Percentiles rank a stretch among this genome's conserved stretches.
Conservation (phyloP, 106 monocot genomes). For the Ottelia alismoides region DNA sequence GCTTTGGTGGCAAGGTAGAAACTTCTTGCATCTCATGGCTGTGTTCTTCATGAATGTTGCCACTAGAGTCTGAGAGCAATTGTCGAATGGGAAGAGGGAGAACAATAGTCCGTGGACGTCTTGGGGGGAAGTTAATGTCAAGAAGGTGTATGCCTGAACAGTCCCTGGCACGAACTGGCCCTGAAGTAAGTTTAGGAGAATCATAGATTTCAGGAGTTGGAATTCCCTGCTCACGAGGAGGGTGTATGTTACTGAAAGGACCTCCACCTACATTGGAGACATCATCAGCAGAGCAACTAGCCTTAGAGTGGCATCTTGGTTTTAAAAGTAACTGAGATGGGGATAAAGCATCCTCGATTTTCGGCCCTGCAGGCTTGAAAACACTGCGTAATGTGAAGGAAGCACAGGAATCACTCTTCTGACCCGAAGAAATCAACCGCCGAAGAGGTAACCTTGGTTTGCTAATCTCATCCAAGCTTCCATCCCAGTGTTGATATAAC, state of each 20-base stretch:
- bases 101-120: conserved; percentile 33
- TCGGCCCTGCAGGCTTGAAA: conserved; percentile 42
- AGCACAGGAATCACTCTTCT: conserved; percentile 50
- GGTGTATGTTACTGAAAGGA: conserved; percentile 10
- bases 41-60: conserved; percentile 11
- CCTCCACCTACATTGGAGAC: conserved; percentile 11
- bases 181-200: conserved; percentile 33
- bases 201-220: conserved; percentile 53
- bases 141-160: conserved; percentile 30
- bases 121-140: conserved; percentile 85
- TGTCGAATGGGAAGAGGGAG: conserved; percentile 59
- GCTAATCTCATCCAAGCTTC: conserved; percentile 85
- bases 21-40: background rate
- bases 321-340: conserved; percentile 21
- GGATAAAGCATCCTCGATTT: conserved; percentile 32
- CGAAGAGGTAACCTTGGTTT: conserved; percentile 60
- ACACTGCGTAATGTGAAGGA: conserved; percentile 52
- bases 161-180: conserved; percentile 24
- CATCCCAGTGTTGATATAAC: conserved; percentile 93
- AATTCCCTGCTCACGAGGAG: conserved; percentile 36
- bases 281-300: conserved; percentile 25
- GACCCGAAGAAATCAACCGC: conserved; percentile 51
- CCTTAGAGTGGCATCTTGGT: conserved; percentile 26
- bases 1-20: background rate
- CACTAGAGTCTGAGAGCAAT: conserved; percentile 29